Conservation (phyloP, 441 rosid species). For the Kokia cookei region DNA sequence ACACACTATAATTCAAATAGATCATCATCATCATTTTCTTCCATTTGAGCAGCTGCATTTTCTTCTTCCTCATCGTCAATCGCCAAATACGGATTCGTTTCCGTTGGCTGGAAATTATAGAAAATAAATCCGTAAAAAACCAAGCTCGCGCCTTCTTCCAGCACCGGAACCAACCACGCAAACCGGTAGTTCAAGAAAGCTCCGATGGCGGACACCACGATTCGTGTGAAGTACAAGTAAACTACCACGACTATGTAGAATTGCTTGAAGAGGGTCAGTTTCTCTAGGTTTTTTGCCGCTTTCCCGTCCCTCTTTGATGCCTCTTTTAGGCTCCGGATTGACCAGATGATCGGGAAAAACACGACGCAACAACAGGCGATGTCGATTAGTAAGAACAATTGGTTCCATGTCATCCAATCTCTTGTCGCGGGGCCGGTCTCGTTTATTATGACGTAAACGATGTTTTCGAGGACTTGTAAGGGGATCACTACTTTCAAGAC, state of each 20-base stretch:
- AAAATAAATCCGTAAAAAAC: constrained; percentile 42
- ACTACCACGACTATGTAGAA: constrained; percentile 41
- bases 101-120: constrained; percentile 45
- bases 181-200: constrained; percentile 33
- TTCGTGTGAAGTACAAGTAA: constrained; percentile 47
- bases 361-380: constrained; percentile 49
- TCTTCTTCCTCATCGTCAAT: constrained; percentile 41
- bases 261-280: constrained; percentile 52
- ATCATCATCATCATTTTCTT: constrained; percentile 36
- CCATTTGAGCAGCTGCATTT: constrained; percentile 23
- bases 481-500: constrained; percentile 47
- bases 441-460: constrained; percentile 37
- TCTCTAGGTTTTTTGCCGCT: constrained; percentile 43
- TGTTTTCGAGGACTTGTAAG: constrained; percentile 52
- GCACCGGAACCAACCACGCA: constrained; percentile 32
- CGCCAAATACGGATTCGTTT: constrained; percentile 46
- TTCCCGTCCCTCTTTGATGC: constrained; percentile 50
- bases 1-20: constrained; percentile 28
- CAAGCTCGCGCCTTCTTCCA: constrained; percentile 45
- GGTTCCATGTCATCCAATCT: constrained; percentile 55
- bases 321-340: constrained; percentile 39
- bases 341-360: constrained; percentile 52
- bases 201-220: constrained; percentile 33
- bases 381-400: constrained; percentile 42
- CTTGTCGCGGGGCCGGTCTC: constrained; percentile 50